Base-by-base conservation (phyloP, 202 grass and related monocot genomes). In the Sporobolus alterniflorus region DNA sequence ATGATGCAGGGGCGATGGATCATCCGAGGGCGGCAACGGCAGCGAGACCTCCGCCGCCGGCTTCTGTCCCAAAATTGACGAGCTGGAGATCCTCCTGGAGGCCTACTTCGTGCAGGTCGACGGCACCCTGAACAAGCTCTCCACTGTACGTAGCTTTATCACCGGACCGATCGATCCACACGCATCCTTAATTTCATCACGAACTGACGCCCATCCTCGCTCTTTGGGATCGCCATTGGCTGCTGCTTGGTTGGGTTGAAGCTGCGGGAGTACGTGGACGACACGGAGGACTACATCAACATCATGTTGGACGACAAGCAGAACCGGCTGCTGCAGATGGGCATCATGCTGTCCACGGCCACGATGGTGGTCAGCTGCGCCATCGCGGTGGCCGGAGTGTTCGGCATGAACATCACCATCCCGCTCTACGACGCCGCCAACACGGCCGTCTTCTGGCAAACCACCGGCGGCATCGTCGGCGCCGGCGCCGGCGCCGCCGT, bases 251-350 rank as follows among this genome's bases (percentile, higher is more conserved):
- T 44, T 11, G 14, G 7, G 4, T 11, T 17, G 16, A 46, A 94
- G 89, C 75, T 94, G 76, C 69, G 80, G 42, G 92, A 94, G 77
- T 94, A 94, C 64, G 92, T 89, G 29, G 89, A 91, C 4, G 89
- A 91, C 80, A 94, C 92, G 31, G 92, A 91, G 71, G 89, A 94
- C 65, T 91, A 91, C 75, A 91, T 94, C 77, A 94, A 94, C 77
- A 94, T 91, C 46, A 91, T 91, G 92, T 80, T 91, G 16, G 92
- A 94, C 67, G 92, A 94, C 40, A 94, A 90, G 76, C 89, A 94
- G 78, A 94, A 94, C 67, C 92, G 91, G 75, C 87, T 94, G 77
- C 84, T 89, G 26, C 80, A 89, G 78, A 89, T 91, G 86, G 92
- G 92, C 74, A 75, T 89, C 74, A 28, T 89, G 81, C 84, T 94